These are phyloP conservation scores for Phytopythium chamaehyphon DNA, from an alignment of 352 stramenopile genomes.

Conservation along the genomic window DNA sequence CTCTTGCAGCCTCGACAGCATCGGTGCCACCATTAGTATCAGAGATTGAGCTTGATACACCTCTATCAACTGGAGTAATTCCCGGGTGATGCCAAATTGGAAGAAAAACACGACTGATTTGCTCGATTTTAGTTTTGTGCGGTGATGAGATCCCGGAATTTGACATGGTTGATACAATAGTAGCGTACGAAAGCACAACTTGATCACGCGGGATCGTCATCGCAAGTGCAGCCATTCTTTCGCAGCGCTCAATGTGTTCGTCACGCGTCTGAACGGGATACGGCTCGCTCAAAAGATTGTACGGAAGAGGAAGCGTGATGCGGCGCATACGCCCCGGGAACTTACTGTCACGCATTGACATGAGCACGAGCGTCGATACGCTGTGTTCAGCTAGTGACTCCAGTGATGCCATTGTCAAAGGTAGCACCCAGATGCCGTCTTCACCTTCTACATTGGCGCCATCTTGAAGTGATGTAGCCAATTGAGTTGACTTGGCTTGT, in stretches of 20 bases:
- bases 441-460: neutral
- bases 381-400: constrained; percentile 24
- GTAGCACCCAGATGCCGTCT: constrained; percentile 40
- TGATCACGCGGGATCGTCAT: constrained; percentile 17
- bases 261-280: constrained; percentile 53
- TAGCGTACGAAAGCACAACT: constrained; percentile 53
- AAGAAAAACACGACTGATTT: constrained; percentile 27
- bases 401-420: constrained; percentile 35
- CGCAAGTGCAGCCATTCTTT: constrained; percentile 43
- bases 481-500: no score
- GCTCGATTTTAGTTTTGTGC: constrained; percentile 23
- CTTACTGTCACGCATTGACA: constrained; percentile 74
- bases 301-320: constrained; percentile 55
- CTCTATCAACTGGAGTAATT: neutral
- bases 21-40: neutral
- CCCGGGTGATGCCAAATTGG: constrained; percentile 19
- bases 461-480: neutral
- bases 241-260: constrained; percentile 41
- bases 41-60: neutral
- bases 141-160: neutral
- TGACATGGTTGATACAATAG: constrained; percentile 12
- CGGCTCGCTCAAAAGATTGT: constrained; percentile 41
- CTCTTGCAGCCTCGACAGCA: neutral
- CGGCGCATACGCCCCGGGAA: constrained; percentile 74
- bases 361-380: constrained; percentile 30